Evolutionary conservation across 1,284 basidiomycete genomes (phyloP).

Genomic region (Irpex sp.): DNA sequence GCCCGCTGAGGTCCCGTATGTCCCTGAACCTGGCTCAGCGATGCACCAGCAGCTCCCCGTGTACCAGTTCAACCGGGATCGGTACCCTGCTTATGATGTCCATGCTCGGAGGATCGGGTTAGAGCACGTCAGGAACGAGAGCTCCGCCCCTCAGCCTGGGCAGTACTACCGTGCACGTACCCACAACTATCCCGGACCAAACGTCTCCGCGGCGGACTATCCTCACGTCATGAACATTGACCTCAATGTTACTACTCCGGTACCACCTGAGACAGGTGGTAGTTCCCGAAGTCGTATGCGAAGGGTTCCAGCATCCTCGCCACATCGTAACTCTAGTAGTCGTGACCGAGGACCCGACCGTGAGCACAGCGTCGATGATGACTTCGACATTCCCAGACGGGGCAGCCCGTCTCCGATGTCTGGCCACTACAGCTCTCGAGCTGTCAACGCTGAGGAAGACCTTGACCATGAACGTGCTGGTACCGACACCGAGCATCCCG

Average conservation of each 20-base stretch:
- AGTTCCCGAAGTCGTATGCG: neutral
- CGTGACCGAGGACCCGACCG: neutral
- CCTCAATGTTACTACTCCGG: neutral
- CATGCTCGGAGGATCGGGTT: slow-evolving; percentile 7
- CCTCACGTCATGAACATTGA: slow-evolving; percentile 7
- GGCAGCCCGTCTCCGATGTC: neutral
- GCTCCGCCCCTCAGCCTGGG: neutral
- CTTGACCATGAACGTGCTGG: neutral
- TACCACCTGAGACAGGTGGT: neutral
- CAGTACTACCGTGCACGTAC: slow-evolving; percentile 7
- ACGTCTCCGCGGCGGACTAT: neutral
- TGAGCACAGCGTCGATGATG: neutral
- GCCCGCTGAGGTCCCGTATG: neutral
- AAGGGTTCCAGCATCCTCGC: neutral
- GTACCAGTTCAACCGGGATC: neutral
- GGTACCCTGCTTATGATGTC: slow-evolving; percentile 7
- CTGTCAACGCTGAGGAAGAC: neutral
- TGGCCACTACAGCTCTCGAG: neutral
- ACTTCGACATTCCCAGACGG: neutral
- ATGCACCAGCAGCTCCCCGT: neutral
- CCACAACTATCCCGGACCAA: slow-evolving; percentile 6
- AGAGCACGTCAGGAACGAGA: slow-evolving; percentile 2
- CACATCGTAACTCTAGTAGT: neutral
- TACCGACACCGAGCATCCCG: neutral
- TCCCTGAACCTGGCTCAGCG: neutral